phyloP scores from a whole-genome alignment of 495 filamentous ascomycete species.

The Aspergillus indologenus region DNA sequence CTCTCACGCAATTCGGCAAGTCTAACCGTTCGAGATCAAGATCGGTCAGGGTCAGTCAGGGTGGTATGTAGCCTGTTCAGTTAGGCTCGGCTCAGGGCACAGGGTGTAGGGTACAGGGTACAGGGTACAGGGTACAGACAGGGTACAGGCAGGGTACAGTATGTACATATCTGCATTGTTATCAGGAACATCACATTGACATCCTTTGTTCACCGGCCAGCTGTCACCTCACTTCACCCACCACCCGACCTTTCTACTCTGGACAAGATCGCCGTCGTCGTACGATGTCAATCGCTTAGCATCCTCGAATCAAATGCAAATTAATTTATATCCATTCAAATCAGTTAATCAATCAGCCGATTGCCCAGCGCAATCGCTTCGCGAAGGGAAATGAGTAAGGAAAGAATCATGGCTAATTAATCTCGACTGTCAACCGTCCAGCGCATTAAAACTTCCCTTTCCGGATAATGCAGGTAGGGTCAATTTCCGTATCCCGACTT shows the following conservation, averaged over 20 bases:
- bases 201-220: too few relatives aligned
- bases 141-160: too few relatives aligned
- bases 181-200: too few relatives aligned
- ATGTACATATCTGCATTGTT: too few relatives aligned
- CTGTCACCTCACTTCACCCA: too few relatives aligned
- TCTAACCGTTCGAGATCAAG: background rate
- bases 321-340: background rate
- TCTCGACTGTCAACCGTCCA: background rate
- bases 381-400: too few relatives aligned
- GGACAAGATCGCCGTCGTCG: background rate
- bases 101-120: too few relatives aligned
- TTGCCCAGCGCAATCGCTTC: background rate
- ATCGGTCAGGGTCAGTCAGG: too few relatives aligned
- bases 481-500: background rate
- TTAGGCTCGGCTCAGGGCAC: too few relatives aligned
- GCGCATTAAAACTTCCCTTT: constrained; percentile 5
- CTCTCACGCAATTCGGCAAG: background rate
- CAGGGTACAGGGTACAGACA: too few relatives aligned
- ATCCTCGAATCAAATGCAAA: background rate
- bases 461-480: background rate
- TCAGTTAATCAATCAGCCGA: background rate
- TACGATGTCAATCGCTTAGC: background rate
- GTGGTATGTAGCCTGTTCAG: too few relatives aligned
- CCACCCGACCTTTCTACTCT: too few relatives aligned
- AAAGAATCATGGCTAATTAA: constrained; percentile 2